Percentiles rank a stretch among this genome's conserved stretches.
These are phyloP conservation scores for Diaporthe humulicola DNA, from an alignment of 2,329 filamentous ascomycete species.

Conservation along the genomic window DNA sequence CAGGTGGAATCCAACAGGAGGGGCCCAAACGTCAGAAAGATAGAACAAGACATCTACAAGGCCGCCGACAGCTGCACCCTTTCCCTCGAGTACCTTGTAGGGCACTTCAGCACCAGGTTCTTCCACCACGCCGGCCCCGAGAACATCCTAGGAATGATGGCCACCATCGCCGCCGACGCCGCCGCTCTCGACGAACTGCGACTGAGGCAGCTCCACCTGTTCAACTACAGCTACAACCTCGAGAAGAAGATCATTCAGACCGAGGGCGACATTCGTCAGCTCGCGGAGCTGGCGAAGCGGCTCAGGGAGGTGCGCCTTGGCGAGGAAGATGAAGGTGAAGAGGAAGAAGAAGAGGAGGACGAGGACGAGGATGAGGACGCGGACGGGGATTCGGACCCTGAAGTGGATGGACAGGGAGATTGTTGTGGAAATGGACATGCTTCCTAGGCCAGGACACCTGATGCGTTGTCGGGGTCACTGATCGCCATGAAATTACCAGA, in stretches of 20 bases:
- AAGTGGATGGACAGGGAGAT: neutral
- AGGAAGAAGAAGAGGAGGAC: neutral
- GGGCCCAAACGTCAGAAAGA: neutral
- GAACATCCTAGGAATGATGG: neutral
- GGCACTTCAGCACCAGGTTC: neutral
- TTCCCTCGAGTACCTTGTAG: neutral
- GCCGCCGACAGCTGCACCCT: conserved; percentile 7
- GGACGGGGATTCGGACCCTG: neutral
- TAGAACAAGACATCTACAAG: neutral
- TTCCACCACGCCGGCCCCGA: neutral
- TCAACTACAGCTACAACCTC: neutral
- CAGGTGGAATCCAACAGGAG: neutral
- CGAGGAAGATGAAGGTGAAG: neutral
- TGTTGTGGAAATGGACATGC: neutral
- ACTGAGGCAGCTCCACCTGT: neutral
- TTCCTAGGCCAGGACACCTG: neutral
- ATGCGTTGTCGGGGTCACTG: neutral
- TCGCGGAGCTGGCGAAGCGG: conserved; percentile 6
- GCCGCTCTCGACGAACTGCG: neutral
- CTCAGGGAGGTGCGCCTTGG: neutral
- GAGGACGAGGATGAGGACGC: neutral
- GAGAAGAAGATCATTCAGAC: neutral
- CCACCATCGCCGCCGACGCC: neutral
- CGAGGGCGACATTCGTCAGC: neutral
- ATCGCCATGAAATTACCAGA: neutral